Evolutionary conservation across 768 basidiomycete genomes (phyloP).

Genomic region (Termitomyces bulborhizus): DNA sequence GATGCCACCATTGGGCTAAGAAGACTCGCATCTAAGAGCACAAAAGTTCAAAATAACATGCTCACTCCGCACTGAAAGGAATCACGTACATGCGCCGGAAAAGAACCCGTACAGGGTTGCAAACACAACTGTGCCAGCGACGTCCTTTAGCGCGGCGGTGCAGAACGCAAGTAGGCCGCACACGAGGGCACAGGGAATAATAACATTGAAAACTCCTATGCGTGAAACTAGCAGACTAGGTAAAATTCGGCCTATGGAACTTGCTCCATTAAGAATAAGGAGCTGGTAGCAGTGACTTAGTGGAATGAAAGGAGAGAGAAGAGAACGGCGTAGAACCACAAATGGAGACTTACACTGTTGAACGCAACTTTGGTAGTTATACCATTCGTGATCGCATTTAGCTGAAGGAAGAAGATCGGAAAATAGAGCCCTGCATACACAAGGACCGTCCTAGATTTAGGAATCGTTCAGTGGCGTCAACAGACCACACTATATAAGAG

Average conservation of each 20-base stretch:
- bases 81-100: constrained; percentile 28
- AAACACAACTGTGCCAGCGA: constrained; percentile 25
- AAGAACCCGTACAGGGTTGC: constrained; percentile 35
- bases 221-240: constrained; percentile 27
- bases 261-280: constrained; percentile 45
- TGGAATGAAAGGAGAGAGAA: background rate
- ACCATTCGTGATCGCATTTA: constrained; percentile 43
- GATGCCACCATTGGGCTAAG: constrained; percentile 37
- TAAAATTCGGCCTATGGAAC: constrained; percentile 29
- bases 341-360: constrained; percentile 35
- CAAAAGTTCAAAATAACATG: background rate
- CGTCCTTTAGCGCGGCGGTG: constrained; percentile 23
- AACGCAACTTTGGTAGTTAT: constrained; percentile 44
- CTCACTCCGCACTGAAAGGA: background rate
- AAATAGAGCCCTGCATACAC: constrained; percentile 36
- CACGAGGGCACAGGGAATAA: constrained; percentile 21
- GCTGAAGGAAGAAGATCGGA: constrained; percentile 52
- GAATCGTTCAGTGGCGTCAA: background rate
- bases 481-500: background rate
- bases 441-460: constrained; percentile 23
- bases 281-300: constrained; percentile 28
- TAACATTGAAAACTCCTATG: constrained; percentile 22
- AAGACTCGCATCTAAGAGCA: constrained; percentile 29
- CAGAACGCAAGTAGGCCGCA: constrained; percentile 28
- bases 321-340: background rate